Conservation (phyloP, 2,329 filamentous ascomycete genomes). For the Talaromyces sp. region DNA sequence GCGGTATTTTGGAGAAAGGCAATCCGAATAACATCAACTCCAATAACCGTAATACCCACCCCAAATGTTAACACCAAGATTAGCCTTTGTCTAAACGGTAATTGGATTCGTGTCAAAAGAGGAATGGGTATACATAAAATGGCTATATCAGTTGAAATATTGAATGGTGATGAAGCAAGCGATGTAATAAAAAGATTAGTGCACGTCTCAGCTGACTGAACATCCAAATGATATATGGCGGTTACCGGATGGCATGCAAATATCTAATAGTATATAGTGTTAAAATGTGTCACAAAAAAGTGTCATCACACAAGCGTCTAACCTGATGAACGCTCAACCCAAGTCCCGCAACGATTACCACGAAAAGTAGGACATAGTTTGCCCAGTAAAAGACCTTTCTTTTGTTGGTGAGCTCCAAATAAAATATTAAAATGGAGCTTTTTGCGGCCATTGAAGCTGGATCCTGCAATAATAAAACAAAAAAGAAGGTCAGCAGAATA, state of each 20-base stretch:
- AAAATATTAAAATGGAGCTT: conserved; percentile 88
- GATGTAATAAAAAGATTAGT: conserved; percentile 61
- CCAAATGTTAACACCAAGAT: conserved; percentile 1
- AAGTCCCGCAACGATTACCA: conserved; percentile 75
- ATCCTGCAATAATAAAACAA: conserved; percentile 51
- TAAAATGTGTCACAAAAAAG: too few species aligned
- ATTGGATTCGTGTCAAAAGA: conserved; percentile 76
- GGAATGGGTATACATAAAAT: conserved; percentile 85
- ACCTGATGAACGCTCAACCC: conserved; percentile 82
- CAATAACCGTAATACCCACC: neutral
- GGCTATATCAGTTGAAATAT: conserved; percentile 84
- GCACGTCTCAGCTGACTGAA: conserved; percentile 42
- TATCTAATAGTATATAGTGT: neutral
- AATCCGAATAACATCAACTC: neutral
- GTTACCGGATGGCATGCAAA: conserved; percentile 74
- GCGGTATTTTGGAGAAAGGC: conserved; percentile 2
- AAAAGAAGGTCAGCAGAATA: too few species aligned
- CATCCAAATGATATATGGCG: conserved; percentile 58
- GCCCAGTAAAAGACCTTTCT: conserved; percentile 71
- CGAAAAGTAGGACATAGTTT: conserved; percentile 71
- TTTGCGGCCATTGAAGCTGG: conserved; percentile 87
- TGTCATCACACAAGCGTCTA: too few species aligned
- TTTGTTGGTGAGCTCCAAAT: conserved; percentile 74
- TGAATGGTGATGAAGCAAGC: conserved; percentile 75
- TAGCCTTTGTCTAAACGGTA: conserved; percentile 74